Evolutionary conservation across 345 rosid species (phyloP).

Genomic region (Gossypium anomalum): DNA sequence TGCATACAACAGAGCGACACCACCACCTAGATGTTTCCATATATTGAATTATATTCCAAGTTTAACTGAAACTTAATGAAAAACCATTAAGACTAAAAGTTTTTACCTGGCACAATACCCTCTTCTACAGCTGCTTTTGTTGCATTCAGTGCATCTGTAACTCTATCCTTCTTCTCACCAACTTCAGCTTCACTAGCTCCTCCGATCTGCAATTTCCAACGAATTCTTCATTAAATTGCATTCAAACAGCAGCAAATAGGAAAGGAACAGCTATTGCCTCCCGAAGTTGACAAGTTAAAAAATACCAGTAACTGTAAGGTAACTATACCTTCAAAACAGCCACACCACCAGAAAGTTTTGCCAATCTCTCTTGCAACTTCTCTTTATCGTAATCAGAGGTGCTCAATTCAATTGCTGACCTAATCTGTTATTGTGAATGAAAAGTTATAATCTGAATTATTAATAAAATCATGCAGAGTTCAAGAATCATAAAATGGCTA

Average conservation of each 20-base stretch:
- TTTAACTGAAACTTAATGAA: background rate
- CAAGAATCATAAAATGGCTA: background rate
- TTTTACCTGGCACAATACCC: slow-evolving; percentile 90
- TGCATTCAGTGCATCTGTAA: slow-evolving; percentile 93
- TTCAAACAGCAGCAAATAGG: background rate
- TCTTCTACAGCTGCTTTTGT: slow-evolving; percentile 99
- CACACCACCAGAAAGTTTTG: slow-evolving; percentile 93
- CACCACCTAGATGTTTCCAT: slow-evolving; percentile 58
- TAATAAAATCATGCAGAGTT: background rate
- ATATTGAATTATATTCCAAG: background rate
- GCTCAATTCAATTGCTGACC: slow-evolving; percentile 66
- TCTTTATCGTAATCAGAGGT: slow-evolving; percentile 95
- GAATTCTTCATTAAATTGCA: background rate
- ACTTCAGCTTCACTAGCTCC: slow-evolving; percentile 98
- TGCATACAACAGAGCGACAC: slow-evolving; percentile 91
- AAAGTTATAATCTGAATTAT: background rate
- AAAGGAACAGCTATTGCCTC: background rate
- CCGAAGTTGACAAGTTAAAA: background rate
- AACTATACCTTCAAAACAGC: slow-evolving; percentile 80
- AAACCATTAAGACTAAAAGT: background rate
- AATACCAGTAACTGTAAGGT: background rate
- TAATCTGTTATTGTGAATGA: slow-evolving; percentile 39
- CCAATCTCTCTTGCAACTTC: slow-evolving; percentile 90
- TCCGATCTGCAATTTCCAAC: slow-evolving; percentile 57
- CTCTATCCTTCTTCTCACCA: slow-evolving; percentile 89